phyloP scores from a whole-genome alignment of 2,329 filamentous ascomycete species.

The Aspergillus tanneri region DNA sequence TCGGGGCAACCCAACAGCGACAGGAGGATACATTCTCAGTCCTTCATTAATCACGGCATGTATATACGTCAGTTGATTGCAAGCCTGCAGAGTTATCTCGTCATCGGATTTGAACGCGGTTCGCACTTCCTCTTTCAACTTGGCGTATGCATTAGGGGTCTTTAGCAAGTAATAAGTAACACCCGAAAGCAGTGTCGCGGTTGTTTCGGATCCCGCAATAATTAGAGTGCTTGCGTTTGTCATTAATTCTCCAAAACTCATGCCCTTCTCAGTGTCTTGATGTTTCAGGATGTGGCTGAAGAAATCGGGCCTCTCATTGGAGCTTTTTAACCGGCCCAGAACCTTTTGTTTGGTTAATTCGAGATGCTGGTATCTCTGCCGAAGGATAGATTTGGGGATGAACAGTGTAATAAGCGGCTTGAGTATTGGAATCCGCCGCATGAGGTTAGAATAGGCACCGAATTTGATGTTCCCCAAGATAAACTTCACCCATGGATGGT shows the following conservation, averaged over 20 bases:
- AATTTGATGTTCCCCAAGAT: too few species aligned
- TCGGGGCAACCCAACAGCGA: constrained; percentile 18
- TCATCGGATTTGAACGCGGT: constrained; percentile 18
- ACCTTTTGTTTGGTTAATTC: too few species aligned
- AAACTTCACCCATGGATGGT: too few species aligned
- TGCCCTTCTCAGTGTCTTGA: constrained; percentile 8
- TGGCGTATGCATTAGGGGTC: constrained; percentile 32
- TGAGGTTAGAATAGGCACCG: too few species aligned
- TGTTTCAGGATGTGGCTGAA: constrained; percentile 20
- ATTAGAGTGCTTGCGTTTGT: constrained; percentile 36
- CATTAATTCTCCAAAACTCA: constrained; percentile 34
- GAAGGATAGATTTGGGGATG: too few species aligned
- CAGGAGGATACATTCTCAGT: constrained; percentile 42
- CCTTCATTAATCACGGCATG: constrained; percentile 43
- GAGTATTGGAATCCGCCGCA: not conserved
- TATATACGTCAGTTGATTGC: constrained; percentile 37
- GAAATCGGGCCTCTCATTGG: constrained; percentile 21
- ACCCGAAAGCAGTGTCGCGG: constrained; percentile 46
- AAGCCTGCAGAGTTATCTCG: constrained; percentile 33
- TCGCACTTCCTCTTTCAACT: constrained; percentile 41
- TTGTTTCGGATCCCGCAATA: constrained; percentile 46
- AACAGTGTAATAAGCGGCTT: too few species aligned
- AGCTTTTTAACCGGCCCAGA: too few species aligned
- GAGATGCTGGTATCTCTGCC: too few species aligned
- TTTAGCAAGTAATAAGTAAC: constrained; percentile 43